A percentile compares a stretch with the other conserved stretches of the same genome.
These are phyloP conservation scores for Nannochloris sp. DNA, from an alignment of 139 green algal genomes.

Conservation along the genomic window DNA sequence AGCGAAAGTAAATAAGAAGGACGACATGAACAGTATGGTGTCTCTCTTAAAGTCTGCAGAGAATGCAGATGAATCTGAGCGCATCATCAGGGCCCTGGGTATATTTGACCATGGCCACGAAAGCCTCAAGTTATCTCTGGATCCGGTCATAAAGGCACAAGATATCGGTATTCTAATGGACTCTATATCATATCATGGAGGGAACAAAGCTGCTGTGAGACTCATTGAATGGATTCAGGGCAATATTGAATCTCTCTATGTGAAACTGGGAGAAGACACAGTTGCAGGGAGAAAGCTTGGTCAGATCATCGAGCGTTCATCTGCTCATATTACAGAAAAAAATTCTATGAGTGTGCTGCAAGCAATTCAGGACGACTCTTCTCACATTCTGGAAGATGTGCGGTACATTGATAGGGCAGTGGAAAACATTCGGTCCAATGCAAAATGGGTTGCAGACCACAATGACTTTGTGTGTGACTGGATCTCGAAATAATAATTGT, in stretches of 20 bases:
- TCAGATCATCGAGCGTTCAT: conserved; percentile 18
- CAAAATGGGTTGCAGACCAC: conserved; percentile 18
- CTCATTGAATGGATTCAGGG: background rate
- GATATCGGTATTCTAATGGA: conserved; percentile 16
- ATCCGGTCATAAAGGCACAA: background rate
- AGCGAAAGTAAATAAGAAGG: conserved; percentile 1
- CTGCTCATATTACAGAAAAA: conserved; percentile 15
- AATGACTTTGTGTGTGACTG: conserved; percentile 16
- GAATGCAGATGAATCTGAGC: conserved; percentile 31
- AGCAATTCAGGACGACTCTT: conserved; percentile 5
- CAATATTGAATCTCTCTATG: conserved; percentile 1
- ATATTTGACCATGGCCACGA: conserved; percentile 1
- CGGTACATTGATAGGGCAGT: conserved; percentile 27
- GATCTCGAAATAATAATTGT: conserved; percentile 1
- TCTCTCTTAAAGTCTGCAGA: conserved; percentile 8
- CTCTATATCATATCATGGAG: background rate
- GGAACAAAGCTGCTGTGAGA: background rate
- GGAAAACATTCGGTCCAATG: conserved; percentile 31
- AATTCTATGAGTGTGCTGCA: conserved; percentile 21
- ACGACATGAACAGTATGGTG: conserved; percentile 12
- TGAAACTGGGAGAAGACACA: conserved; percentile 3
- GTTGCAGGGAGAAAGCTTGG: conserved; percentile 22
- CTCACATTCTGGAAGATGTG: conserved; percentile 2
- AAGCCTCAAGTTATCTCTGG: background rate
- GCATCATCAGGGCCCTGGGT: conserved; percentile 30